Evolutionary conservation across 306 rosid species (phyloP), one percentile per base, ranked within the genome.

Genomic region (Trifolium fragiferum): DNA sequence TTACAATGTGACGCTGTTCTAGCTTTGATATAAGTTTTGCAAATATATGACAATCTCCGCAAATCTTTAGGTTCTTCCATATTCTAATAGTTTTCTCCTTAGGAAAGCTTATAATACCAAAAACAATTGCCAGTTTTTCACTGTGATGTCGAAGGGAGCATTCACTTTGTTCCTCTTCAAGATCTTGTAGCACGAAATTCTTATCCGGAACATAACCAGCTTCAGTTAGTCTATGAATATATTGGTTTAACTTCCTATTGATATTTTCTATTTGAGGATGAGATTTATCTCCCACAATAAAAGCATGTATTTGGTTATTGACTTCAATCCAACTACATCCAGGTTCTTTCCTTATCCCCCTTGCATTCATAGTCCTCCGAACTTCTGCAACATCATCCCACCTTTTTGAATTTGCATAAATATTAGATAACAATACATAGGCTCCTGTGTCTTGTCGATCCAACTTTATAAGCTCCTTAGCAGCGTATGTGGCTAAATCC

Each of bases 281-380:
- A 4, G 91, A 85, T 74, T 82, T 75, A 83, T 89, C 98, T 65
- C 97, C 88, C 78, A 88, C 49, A 65, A 85, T 84, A 83, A 93
- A 93, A 81, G 92, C 87, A 81, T 89, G 97, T 27, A 93, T 82
- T 76, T 82, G 74, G 72, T 80, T 90, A 55, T 87, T 73, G 83
- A 89, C 91, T 80, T 93, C 98, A 84, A 91, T 80, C 98, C 98
- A 93, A 80, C 98, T 91, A 67, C 97, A 91, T 37, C 97, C 96
- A 27, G 97, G 93, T 82, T 91, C 92, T 86, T 93, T 93, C 71
- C 68, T 89, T 72, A 93, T 73, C 50, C 98, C 97, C 69, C 79
- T 84, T 68, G 4, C 68, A 73, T 72, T 86, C 97, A 93, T 91
- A 50, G 43, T 59, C 78, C 79, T 88, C 80, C 97, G 84, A 37